Evolutionary conservation across 2,329 filamentous ascomycete genomes (phyloP).

Genomic region (Chaetomium sp.): DNA sequence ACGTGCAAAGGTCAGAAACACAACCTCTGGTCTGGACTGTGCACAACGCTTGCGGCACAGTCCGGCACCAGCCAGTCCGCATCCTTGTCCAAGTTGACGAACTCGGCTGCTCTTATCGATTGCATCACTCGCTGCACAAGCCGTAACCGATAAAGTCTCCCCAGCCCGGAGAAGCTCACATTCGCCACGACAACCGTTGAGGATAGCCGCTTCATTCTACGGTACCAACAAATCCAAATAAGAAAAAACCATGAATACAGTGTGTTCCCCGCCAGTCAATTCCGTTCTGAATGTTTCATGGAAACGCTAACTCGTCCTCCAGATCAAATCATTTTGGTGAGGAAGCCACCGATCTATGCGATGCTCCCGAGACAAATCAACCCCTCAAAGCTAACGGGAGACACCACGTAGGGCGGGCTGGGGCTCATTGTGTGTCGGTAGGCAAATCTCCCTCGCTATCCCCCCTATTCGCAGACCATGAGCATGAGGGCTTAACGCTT

Average conservation of each 20-base stretch:
- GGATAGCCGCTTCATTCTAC: background rate
- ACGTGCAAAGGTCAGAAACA: too few species aligned
- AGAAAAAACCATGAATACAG: conserved; percentile 45
- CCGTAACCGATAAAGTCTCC: conserved; percentile 1
- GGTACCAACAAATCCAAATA: background rate
- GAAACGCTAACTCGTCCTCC: conserved; percentile 1
- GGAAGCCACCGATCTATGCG: conserved; percentile 19
- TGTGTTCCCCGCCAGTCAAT: conserved; percentile 29
- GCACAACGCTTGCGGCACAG: background rate
- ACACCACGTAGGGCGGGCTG: conserved; percentile 67
- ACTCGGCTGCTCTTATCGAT: conserved; percentile 15
- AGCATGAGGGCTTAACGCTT: conserved; percentile 13
- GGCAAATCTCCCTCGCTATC: conserved; percentile 7
- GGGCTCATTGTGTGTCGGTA: conserved; percentile 82
- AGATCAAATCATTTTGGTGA: conserved; percentile 64
- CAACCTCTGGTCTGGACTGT: too few species aligned
- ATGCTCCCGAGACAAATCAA: background rate
- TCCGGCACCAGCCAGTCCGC: background rate
- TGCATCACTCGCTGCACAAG: conserved; percentile 21
- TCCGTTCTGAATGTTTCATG: background rate
- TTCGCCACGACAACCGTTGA: background rate
- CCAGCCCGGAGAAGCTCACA: background rate
- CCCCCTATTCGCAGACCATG: background rate
- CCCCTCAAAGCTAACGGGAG: conserved; percentile 6
- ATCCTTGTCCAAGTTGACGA: background rate